Base-by-base conservation (phyloP, 495 filamentous ascomycete genomes). In the Penicillium subrubescens region DNA sequence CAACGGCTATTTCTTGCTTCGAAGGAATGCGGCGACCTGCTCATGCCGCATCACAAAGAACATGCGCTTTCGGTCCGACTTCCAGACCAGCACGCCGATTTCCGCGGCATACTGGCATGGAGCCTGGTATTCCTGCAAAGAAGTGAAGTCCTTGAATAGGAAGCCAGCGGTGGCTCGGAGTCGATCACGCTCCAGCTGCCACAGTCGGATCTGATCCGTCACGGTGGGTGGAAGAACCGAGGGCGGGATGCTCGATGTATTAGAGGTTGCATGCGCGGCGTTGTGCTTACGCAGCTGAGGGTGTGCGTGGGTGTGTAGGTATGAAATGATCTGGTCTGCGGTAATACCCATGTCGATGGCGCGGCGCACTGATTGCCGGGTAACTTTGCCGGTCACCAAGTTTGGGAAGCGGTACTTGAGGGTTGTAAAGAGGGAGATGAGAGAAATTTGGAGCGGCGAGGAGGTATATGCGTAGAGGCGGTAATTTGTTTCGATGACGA, bases 401-500 rank as follows among this genome's bases (percentile, higher is more conserved):
- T 96, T 95, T 0, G 92, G 91, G 75, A 94, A 97, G 62, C 94
- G 93, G 73, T 90, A 90, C 61, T 87, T 88, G 52, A 99, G 88
- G 19, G 88, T 87, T 33, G 88, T 84, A 79, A 99, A 99, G 63
- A 99, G 89, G 35, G 88, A 87, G n/a, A 99, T 87, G 54, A 99
- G 90, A 58, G 92, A 91, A 66, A 97, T 98, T 74, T 96, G 93
- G 0, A 99, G 85, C 0, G 92, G 91, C 0, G 93, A 97, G 27
- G 87, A 88, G 7, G 96, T 97, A 79, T 98, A 99, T 34, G 95
- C 95, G 79, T 99, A 99, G 67, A 99, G 77, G 31, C 95, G 91
- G 79, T 97, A 97, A 79, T 99, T 99, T n/a, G 95, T 99, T 82
- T 99, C 95, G 67, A 98, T 84, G 67, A 99, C 91, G 71, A 99